Conservation (phyloP, 345 rosid species). For the Balakata baccata region DNA sequence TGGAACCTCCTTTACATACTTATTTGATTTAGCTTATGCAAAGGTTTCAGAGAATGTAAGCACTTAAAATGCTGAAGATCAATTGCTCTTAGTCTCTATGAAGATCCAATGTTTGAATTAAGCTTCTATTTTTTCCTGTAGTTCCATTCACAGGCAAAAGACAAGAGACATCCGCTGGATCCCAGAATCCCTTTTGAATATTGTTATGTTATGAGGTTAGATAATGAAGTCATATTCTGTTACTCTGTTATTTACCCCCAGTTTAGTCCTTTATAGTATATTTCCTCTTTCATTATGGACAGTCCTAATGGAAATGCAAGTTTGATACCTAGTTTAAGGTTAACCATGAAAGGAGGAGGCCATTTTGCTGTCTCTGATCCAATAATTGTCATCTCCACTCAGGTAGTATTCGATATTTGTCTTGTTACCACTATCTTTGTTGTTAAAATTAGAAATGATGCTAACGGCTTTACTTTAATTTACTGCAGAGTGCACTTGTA, state of each 20-base stretch:
- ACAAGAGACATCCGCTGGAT: conserved; percentile 57
- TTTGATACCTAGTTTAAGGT: conserved; percentile 62
- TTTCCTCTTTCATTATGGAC: conserved; percentile 22
- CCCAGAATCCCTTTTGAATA: conserved; percentile 72
- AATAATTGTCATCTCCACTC: conserved; percentile 61
- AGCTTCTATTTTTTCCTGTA: conserved; percentile 29
- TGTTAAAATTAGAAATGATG: conserved; percentile 3
- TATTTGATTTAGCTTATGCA: conserved; percentile 58
- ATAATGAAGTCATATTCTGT: conserved; percentile 7
- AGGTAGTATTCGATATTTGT: conserved; percentile 31
- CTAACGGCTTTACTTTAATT: background rate
- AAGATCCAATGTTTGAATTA: background rate
- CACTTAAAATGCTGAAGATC: conserved; percentile 15
- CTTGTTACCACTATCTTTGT: background rate
- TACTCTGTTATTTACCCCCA: background rate
- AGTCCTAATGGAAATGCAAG: conserved; percentile 63
- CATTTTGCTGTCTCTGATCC: conserved; percentile 64
- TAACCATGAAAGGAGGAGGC: conserved; percentile 68
- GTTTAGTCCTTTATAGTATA: conserved; percentile 2
- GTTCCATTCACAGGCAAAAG: conserved; percentile 72
- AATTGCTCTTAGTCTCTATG: background rate
- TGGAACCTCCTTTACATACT: conserved; percentile 82
- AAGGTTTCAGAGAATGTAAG: conserved; percentile 58
- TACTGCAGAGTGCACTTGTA: conserved; percentile 51
- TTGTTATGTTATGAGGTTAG: conserved; percentile 77